Evolutionary conservation across 306 rosid species (phyloP), one percentile per base, ranked within the genome.

Genomic region (Trifolium fragiferum): DNA sequence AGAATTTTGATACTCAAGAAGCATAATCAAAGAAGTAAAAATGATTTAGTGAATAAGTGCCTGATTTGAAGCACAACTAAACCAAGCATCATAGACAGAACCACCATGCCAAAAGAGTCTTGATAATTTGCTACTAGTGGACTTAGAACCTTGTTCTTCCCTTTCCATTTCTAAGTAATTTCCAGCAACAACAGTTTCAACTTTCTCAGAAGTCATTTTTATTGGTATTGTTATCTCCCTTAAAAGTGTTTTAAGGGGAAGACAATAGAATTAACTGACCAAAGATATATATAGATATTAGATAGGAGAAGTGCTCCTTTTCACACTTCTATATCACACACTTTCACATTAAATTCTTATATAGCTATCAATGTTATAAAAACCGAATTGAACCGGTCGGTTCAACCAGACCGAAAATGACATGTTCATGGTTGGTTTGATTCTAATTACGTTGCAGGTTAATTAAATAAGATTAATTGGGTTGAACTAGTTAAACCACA

Each of bases 61-160:
- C 97, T 94, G 97, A 78, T 94, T 94, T 64, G 97, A 94, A 86
- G 99, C 85, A 80, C 96, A 91, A 84, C 97, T 94, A 61, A 94
- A 94, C 96, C 98, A 94, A 38, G 98, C 97, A 82, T 94, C 98
- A 65, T 94, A 94, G 46, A 90, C 97, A n/a, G 98, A 94, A 46
- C 97, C 98, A 43, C 98, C 98, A 72, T 91, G 96, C 99, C 97
- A 90, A 58, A 94, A 86, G 33, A 90, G 43, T 44, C 53, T 75
- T 1, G 97, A 92, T 3, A 94, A 25, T 77, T 88, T 94, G 87
- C 86, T 53, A 60, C 54, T 53, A 0, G 87, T 43, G 3, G 91
- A 78, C 66, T 87, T 87, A 23, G 96, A 81, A 74, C 79, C 84
- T 8, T 53, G 89, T 35, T 85, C 95, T 80, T 88, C 91, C 76